These are phyloP conservation scores for Fusarium sp. DNA, from an alignment of 2,329 filamentous ascomycete species.

Conservation along the genomic window DNA sequence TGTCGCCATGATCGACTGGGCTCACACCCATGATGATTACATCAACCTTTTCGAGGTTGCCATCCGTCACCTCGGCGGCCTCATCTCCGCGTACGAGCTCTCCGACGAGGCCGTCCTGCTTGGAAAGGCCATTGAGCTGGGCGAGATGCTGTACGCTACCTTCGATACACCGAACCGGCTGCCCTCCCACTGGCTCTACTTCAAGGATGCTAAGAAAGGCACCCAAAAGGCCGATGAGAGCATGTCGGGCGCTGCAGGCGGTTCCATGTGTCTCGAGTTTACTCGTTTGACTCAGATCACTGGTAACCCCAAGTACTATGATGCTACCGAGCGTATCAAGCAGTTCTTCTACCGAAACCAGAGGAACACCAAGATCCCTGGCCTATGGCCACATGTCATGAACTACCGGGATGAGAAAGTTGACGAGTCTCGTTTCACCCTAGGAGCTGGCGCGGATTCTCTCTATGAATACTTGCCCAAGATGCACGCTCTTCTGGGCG, in stretches of 20 bases:
- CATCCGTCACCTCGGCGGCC: conserved; percentile 65
- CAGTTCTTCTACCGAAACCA: conserved; percentile 74
- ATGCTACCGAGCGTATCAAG: conserved; percentile 80
- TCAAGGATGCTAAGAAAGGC: conserved; percentile 52
- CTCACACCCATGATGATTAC: conserved; percentile 55
- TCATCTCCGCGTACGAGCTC: conserved; percentile 65
- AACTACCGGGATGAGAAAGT: conserved; percentile 68
- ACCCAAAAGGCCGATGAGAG: conserved; percentile 49
- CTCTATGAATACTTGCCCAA: conserved; percentile 72
- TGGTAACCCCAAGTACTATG: conserved; percentile 78
- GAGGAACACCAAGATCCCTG: conserved; percentile 74
- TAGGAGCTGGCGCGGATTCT: conserved; percentile 61
- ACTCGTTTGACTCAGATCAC: conserved; percentile 81
- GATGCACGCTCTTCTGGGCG: conserved; percentile 72
- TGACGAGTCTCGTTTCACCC: conserved; percentile 53
- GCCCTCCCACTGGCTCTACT: conserved; percentile 62
- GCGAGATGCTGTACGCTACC: conserved; percentile 63
- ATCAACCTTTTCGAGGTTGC: conserved; percentile 75
- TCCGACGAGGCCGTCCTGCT: conserved; percentile 60
- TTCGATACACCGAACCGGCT: conserved; percentile 68
- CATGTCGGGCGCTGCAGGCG: conserved; percentile 61
- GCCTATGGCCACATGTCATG: conserved; percentile 77
- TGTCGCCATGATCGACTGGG: conserved; percentile 67
- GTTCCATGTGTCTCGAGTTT: conserved; percentile 80
- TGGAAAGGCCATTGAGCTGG: conserved; percentile 64